A percentile compares a stretch with the other conserved stretches of the same genome.
Evolutionary conservation across 225 moss, liverwort and hornwort genomes (phyloP).

Genomic region (Thuidium tamariscinum): DNA sequence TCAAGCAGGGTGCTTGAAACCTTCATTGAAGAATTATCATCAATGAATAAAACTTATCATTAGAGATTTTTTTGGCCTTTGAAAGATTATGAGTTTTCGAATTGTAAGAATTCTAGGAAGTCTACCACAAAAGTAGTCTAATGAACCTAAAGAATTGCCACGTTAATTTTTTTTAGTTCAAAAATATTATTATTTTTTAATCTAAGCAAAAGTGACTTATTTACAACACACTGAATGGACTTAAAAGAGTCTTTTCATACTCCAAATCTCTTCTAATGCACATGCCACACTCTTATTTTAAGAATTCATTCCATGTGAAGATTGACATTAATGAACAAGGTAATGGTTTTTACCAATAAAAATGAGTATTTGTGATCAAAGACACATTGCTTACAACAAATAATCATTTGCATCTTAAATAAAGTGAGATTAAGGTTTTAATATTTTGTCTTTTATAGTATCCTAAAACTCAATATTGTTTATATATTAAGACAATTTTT

Average conservation of each 20-base stretch:
- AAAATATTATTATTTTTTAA: too few relatives aligned
- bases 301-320: not conserved
- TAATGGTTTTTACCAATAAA: not conserved
- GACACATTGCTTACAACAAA: fast-evolving
- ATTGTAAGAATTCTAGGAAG: too few relatives aligned
- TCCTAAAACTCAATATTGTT: not conserved
- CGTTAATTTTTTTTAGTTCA: too few relatives aligned
- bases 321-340: not conserved
- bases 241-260: too few relatives aligned
- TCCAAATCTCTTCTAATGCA: too few relatives aligned
- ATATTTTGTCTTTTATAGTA: not conserved
- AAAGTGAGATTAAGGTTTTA: not conserved
- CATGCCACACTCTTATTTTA: not conserved
- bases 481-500: not conserved
- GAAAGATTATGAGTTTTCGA: too few relatives aligned
- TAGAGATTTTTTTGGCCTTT: too few relatives aligned
- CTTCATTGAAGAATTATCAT: not conserved
- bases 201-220: too few relatives aligned
- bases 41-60: not conserved
- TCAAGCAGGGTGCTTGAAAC: not conserved
- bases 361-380: not conserved
- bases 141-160: too few relatives aligned
- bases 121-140: too few relatives aligned
- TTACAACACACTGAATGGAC: too few relatives aligned
- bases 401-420: not conserved